phyloP scores from a whole-genome alignment of 2,329 filamentous ascomycete species.

The Apiospora marii region DNA sequence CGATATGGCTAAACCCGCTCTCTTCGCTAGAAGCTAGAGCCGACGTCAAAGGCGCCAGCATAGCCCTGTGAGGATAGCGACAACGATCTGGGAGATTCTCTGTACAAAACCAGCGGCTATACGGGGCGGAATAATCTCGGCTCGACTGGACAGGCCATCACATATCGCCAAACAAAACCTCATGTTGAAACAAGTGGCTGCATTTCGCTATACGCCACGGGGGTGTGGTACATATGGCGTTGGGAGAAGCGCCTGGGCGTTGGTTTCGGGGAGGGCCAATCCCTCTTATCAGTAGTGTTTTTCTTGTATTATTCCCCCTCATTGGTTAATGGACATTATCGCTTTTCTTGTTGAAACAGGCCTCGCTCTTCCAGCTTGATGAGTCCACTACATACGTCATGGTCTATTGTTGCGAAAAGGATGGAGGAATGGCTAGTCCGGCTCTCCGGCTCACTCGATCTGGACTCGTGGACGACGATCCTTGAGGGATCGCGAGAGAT shows the following conservation, averaged over 20 bases:
- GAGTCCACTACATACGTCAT: background rate
- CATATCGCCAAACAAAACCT: background rate
- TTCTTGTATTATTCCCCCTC: conserved; percentile 4
- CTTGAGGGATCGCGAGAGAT: background rate
- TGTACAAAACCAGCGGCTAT: background rate
- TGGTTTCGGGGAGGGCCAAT: background rate
- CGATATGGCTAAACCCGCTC: conserved; percentile 19
- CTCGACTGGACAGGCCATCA: background rate
- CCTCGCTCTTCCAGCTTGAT: background rate
- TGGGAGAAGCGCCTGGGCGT: conserved; percentile 1
- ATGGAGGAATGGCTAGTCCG: background rate
- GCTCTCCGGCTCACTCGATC: background rate
- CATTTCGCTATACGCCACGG: background rate
- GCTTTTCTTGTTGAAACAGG: background rate
- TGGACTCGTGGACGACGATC: background rate
- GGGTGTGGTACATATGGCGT: conserved; percentile 6
- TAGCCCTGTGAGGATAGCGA: background rate
- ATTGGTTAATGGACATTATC: background rate
- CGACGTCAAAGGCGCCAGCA: background rate
- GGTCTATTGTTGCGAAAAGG: background rate
- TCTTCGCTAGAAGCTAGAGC: background rate
- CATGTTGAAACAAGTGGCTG: background rate
- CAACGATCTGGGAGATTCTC: background rate
- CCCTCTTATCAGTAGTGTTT: background rate
- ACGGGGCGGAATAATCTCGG: background rate